phyloP scores from a whole-genome alignment of 192 early-diverging fungal species.

The Podila clonocystis region DNA sequence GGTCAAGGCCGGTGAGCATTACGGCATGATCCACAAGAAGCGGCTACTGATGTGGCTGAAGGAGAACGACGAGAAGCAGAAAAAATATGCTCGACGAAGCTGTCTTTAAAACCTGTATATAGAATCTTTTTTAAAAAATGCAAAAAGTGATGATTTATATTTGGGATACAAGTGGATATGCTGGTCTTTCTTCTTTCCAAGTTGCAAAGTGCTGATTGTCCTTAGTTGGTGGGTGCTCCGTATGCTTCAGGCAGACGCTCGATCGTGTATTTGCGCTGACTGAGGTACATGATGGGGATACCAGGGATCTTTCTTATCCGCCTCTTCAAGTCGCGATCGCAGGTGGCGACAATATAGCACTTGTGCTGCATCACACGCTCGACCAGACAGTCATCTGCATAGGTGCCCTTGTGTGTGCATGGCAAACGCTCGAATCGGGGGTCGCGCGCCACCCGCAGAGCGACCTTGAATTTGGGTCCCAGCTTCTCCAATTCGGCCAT shows the following conservation, averaged over 20 bases:
- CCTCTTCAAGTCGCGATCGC: slow-evolving; percentile 95
- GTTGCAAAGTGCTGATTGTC: neutral
- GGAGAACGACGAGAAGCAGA: slow-evolving; percentile 69
- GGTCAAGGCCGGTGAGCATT: slow-evolving; percentile 74
- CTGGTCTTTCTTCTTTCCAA: neutral
- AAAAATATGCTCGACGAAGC: slow-evolving; percentile 5
- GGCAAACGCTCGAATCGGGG: slow-evolving; percentile 97
- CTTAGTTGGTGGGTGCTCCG: slow-evolving; percentile 52
- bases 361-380: slow-evolving; percentile 91
- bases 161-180: neutral
- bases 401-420: slow-evolving; percentile 97
- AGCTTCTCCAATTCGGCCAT: slow-evolving; percentile 99
- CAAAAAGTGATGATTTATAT: neutral
- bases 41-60: slow-evolving; percentile 78
- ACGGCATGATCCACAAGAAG: slow-evolving; percentile 91
- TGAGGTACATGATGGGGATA: slow-evolving; percentile 98
- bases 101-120: slow-evolving; percentile 9
- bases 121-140: neutral
- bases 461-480: slow-evolving; percentile 95
- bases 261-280: slow-evolving; percentile 89
- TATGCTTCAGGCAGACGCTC: slow-evolving; percentile 90
- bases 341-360: slow-evolving; percentile 99
- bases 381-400: slow-evolving; percentile 99
- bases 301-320: slow-evolving; percentile 96
- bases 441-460: slow-evolving; percentile 92